A percentile compares a stretch with the other conserved stretches of the same genome.
phyloP scores from a whole-genome alignment of 257 asterid species.

The Fraxinus americana region DNA sequence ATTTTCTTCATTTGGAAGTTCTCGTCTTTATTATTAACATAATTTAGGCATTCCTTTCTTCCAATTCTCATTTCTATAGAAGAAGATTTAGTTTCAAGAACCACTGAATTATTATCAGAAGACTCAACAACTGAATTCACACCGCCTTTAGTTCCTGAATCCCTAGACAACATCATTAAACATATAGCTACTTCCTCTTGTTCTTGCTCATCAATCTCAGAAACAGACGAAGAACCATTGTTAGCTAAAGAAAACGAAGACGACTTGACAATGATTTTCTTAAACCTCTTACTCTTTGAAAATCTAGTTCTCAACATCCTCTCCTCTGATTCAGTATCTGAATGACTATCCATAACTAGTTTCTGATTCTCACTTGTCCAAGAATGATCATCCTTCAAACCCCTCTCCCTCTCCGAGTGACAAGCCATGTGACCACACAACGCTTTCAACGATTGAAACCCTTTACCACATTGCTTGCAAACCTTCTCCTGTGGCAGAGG shows the following conservation, averaged over 20 bases:
- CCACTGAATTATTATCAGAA: constrained; percentile 84
- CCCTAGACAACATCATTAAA: constrained; percentile 86
- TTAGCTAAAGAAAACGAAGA: constrained; percentile 43
- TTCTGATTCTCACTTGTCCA: constrained; percentile 80
- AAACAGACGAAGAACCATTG: constrained; percentile 62
- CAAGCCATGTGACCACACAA: constrained; percentile 99
- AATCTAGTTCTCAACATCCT: constrained; percentile 43
- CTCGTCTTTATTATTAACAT: constrained; percentile 24
- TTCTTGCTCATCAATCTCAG: constrained; percentile 78
- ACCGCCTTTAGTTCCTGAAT: constrained; percentile 53
- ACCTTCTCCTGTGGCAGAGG: constrained; percentile 59
- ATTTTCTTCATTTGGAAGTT: constrained; percentile 29
- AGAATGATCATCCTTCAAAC: constrained; percentile 66
- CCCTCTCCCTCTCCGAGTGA: constrained; percentile 78
- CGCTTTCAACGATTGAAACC: constrained; percentile 86
- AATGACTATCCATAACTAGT: constrained; percentile 54
- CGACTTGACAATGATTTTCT: constrained; percentile 46
- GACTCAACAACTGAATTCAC: constrained; percentile 80
- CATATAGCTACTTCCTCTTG: constrained; percentile 79
- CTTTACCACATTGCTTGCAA: constrained; percentile 95
- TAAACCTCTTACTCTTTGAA: constrained; percentile 52
- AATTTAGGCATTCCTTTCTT: constrained; percentile 29
- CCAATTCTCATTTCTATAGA: constrained; percentile 56
- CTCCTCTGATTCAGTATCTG: constrained; percentile 70
- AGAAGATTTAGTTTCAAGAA: constrained; percentile 74